Base-by-base conservation (phyloP, 2,329 filamentous ascomycete species). In the Xylariaceae sp. region DNA sequence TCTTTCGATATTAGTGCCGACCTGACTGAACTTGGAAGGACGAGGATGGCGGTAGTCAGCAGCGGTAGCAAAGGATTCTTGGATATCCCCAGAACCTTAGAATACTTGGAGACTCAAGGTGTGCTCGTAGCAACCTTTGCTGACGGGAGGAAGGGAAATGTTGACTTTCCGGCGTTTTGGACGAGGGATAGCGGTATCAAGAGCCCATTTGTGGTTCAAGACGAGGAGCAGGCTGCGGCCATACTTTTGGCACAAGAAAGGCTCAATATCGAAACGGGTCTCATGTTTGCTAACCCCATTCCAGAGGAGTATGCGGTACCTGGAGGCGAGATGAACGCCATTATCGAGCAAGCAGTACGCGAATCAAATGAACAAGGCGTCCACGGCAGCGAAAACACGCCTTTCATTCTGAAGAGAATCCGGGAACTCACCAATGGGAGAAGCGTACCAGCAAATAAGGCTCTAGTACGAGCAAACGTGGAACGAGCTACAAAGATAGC, bases 41-140 rank as follows among this genome's bases (percentile, higher is more conserved):
- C 93, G 6, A 86, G 91, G 9, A 88, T 99, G 49, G 89, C 93
- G 23, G 93, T 99, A 2, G 81, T 99, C 49, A 90, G 89, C 73
- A 92, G 90, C 63, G 95, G 95, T 12, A 96, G 92, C 77, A 99
- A 99, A 77, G 95, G 94, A 61, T 98, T 99, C 74, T 81, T 99
- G 33, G 95, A 99, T 71, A 92, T 97, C 58, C 87, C 90, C 2
- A 83, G 91, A 49, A 99, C 95, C 0, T 81, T 99, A 4, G 95
- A 99, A 77, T 82, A 82, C 65, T 78, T 88, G 17, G 86, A 88
- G 73, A 88, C 86, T 0, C 85, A 88, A 70, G 90, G 90, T 8
- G 92, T 92, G 19, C 83, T 88, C 33, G 92, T 97, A 1, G 90
- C 87, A 3, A 98, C 95, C 2, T 99, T 98, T 77, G 88, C 92